Evolutionary conservation across 345 rosid genomes (phyloP), one percentile per base, ranked within the genome.

Genomic region (Hypericum androsaemum): DNA sequence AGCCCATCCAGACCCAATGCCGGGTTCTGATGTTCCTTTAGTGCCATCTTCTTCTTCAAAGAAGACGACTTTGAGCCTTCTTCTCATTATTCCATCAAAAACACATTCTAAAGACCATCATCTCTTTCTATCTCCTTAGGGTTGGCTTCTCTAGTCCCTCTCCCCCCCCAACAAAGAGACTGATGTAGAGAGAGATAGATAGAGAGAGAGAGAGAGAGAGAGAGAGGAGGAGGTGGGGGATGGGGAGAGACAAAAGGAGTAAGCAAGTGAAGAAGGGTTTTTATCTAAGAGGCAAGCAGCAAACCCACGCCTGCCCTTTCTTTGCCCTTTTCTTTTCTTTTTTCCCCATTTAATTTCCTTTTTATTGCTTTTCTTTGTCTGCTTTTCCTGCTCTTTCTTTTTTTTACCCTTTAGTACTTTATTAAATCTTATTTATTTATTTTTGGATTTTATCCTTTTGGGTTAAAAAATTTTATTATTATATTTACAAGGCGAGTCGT

Each of bases 1-100:
- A 86, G 83, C 7, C 60, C 86, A 50, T 86, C 87, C 43, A 72
- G 77, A 37, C 64, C 60, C 63, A 72, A 61, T 42, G 48, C 12
- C 48, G 72, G 67, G 12, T 56, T 69, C 37, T 79, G 71, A 44
- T 74, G 77, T 58, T 67, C 70, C 59, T 64, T 79, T 61, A 79
- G 61, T 57, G 83, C 75, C 92, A 85, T 82, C 64, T 70, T 68
- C 64, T 70, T 68, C 89, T 76, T 74, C 74, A 7, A 35, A 22
- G 83, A 71, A 72, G 82, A 80, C 72, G 74, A 72, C 65, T 70
- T 39, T 60, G 59, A 46, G 58, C 8, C 68, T 65, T 63, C 56
- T 69, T 76, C 22, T 79, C 92, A 88, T 85, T 73, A 58, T 71
- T 70, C 59, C 72, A 72, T 69, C 47, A 63, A 61, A 50, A 10